Conservation (phyloP, 805 yeast genomes). For the Saccharomycopsis sp. region DNA sequence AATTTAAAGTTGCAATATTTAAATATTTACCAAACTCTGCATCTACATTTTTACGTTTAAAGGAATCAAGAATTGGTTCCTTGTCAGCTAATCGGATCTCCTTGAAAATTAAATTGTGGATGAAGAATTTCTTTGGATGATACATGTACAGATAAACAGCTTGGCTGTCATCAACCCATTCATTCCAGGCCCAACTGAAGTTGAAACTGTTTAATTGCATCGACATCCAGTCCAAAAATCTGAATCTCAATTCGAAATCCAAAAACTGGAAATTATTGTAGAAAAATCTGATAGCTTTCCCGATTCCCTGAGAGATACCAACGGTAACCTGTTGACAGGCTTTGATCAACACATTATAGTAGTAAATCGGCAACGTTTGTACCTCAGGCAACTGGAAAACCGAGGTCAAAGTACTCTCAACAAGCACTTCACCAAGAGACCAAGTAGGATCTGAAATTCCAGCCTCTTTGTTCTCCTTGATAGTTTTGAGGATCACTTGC, state of each 20-base stretch:
- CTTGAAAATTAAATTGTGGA: constrained; percentile 72
- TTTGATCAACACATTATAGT: constrained; percentile 76
- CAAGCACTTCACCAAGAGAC: constrained; percentile 86
- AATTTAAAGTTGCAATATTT: constrained; percentile 35
- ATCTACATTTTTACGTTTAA: constrained; percentile 37
- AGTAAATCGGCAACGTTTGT: constrained; percentile 66
- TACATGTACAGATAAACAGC: constrained; percentile 39
- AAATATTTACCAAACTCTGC: constrained; percentile 43
- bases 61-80: constrained; percentile 61
- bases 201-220: constrained; percentile 90
- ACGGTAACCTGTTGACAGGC: constrained; percentile 77
- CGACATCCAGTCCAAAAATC: constrained; percentile 86
- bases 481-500: constrained; percentile 51
- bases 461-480: constrained; percentile 35
- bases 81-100: constrained; percentile 80
- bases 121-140: constrained; percentile 70
- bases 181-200: constrained; percentile 97
- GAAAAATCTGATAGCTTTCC: constrained; percentile 81
- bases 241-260: constrained; percentile 68
- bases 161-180: constrained; percentile 69
- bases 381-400: constrained; percentile 69
- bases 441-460: constrained; percentile 43
- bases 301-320: constrained; percentile 90
- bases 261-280: constrained; percentile 59
- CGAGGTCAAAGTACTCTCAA: constrained; percentile 74